A percentile compares a stretch with the other conserved stretches of the same genome.
Conservation (phyloP, 2,329 filamentous ascomycete genomes). For the Clonostachys rosea region DNA sequence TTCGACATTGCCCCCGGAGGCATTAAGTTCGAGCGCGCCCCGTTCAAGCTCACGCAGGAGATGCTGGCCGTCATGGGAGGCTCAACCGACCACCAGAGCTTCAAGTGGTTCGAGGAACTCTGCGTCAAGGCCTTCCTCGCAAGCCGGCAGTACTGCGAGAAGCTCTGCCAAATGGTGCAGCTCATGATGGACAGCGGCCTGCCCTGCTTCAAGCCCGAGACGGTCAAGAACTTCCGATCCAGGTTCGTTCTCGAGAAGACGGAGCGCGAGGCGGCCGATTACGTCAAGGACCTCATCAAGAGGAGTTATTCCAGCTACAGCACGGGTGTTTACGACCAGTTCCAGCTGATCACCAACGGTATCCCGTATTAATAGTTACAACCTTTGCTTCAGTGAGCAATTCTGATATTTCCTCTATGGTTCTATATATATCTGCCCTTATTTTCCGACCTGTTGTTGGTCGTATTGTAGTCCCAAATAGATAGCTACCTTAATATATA, state of each 20-base stretch:
- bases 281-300: constrained; percentile 83
- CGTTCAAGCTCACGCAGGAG: constrained; percentile 95
- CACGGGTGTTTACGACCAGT: constrained; percentile 95
- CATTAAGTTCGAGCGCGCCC: constrained; percentile 94
- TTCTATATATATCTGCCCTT: no score
- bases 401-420: no score
- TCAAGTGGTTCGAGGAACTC: constrained; percentile 94
- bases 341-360: constrained; percentile 93
- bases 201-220: constrained; percentile 97
- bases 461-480: no score
- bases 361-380: constrained; percentile 71
- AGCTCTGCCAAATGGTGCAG: constrained; percentile 83
- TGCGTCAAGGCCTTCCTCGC: constrained; percentile 95
- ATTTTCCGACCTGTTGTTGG: no score
- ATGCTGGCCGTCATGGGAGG: constrained; percentile 99
- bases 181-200: constrained; percentile 95
- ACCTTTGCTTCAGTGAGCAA: no score
- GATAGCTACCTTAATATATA: no score
- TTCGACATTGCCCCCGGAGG: constrained; percentile 98
- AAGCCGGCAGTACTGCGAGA: constrained; percentile 78
- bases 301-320: constrained; percentile 89
- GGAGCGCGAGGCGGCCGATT: constrained; percentile 90
- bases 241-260: constrained; percentile 88
- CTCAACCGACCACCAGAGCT: constrained; percentile 76
- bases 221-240: constrained; percentile 86